Evolutionary conservation across 192 early-diverging fungal genomes (phyloP).

Genomic region (Backusella macrospora): DNA sequence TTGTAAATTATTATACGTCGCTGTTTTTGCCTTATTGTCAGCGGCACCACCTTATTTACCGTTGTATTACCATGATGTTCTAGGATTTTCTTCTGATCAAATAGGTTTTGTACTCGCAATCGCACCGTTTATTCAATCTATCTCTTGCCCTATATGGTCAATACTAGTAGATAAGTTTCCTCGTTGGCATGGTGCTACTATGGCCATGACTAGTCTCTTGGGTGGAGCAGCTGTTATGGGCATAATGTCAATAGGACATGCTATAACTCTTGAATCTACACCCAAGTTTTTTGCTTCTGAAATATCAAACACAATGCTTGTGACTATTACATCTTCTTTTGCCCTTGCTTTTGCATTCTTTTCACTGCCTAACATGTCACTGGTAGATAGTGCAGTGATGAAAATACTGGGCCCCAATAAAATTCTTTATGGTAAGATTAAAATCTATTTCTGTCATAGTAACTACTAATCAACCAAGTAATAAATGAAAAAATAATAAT

Average conservation of each 20-base stretch:
- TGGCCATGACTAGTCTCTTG: constrained; percentile 25
- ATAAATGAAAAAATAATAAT: not conserved
- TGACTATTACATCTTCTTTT: not conserved
- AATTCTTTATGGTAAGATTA: constrained; percentile 44
- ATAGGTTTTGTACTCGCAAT: constrained; percentile 42
- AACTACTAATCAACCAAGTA: not conserved
- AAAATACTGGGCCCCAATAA: constrained; percentile 45
- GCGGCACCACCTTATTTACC: constrained; percentile 36
- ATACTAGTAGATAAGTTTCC: constrained; percentile 34
- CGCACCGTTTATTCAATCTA: constrained; percentile 41
- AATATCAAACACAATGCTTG: constrained; percentile 8
- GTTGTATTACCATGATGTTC: constrained; percentile 33
- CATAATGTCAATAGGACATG: constrained; percentile 23
- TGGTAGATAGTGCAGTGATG: constrained; percentile 45
- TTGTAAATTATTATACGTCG: constrained; percentile 35
- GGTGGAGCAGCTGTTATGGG: constrained; percentile 29
- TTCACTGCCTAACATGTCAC: constrained; percentile 32
- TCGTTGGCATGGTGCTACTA: constrained; percentile 29
- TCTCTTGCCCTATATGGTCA: constrained; percentile 46
- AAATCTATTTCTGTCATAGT: not conserved
- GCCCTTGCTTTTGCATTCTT: constrained; percentile 41
- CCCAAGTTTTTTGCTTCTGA: not conserved
- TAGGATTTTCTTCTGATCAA: constrained; percentile 35
- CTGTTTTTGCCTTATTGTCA: constrained; percentile 28
- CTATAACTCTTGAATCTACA: not conserved